Evolutionary conservation across 75 land plant species (phyloP).

Genomic region (Pseudotsuga menziesii): DNA sequence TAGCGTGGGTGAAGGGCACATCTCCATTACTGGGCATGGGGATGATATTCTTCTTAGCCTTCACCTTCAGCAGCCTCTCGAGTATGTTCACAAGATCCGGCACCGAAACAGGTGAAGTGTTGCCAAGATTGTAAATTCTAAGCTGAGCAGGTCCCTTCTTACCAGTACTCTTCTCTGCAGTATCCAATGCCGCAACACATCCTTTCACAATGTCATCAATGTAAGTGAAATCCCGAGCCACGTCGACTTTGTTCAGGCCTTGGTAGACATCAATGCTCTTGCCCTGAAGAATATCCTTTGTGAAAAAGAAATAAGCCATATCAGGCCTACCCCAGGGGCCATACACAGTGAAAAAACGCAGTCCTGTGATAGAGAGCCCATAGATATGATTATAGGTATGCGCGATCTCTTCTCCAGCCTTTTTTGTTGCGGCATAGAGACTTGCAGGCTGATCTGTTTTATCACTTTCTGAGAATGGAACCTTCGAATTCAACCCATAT

Average conservation of each 20-base stretch:
- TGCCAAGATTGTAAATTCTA: conserved; percentile 34
- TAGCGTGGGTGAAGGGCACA: conserved; percentile 27
- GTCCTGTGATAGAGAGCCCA: conserved; percentile 54
- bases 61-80: conserved; percentile 40
- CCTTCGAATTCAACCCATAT: conserved; percentile 65
- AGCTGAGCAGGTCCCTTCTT: conserved; percentile 56
- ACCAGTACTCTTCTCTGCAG: conserved; percentile 65
- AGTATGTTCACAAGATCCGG: conserved; percentile 53
- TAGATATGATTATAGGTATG: conserved; percentile 40
- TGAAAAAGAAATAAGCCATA: conserved; percentile 71
- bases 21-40: conserved; percentile 28
- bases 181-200: conserved; percentile 52
- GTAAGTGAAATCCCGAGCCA: conserved; percentile 62
- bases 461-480: conserved; percentile 66
- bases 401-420: conserved; percentile 32
- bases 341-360: conserved; percentile 64
- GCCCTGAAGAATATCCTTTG: conserved; percentile 53
- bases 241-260: conserved; percentile 47
- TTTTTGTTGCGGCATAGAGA: conserved; percentile 77
- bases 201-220: conserved; percentile 70
- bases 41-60: conserved; percentile 37
- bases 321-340: conserved; percentile 76
- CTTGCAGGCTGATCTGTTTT: conserved; percentile 80
- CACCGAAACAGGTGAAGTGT: conserved; percentile 52
- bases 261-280: conserved; percentile 48